A percentile compares a stretch with the other conserved stretches of the same genome.
Conservation (phyloP, 768 basidiomycete species). For the Lactarius indigo region DNA sequence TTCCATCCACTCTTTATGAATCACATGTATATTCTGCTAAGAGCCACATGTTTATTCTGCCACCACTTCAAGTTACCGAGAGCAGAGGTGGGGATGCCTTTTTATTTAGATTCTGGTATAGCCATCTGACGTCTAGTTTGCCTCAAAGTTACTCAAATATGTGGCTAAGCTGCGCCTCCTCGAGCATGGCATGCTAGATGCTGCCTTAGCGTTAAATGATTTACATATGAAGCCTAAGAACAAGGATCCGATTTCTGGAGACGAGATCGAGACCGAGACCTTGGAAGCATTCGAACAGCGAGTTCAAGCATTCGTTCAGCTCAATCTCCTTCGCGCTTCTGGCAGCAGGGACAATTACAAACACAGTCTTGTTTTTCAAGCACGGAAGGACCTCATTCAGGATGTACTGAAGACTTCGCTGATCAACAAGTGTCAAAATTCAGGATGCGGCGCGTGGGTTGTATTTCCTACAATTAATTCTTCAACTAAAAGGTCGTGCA, state of each 20-base stretch:
- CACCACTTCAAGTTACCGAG: slow-evolving; percentile 83
- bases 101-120: slow-evolving; percentile 19
- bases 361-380: slow-evolving; percentile 81
- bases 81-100: slow-evolving; percentile 51
- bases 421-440: slow-evolving; percentile 71
- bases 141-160: slow-evolving; percentile 69
- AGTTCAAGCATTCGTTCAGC: slow-evolving; percentile 61
- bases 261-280: slow-evolving; percentile 42
- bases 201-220: slow-evolving; percentile 73
- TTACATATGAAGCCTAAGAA: slow-evolving; percentile 44
- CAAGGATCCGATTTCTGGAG: slow-evolving; percentile 37
- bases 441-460: slow-evolving; percentile 78
- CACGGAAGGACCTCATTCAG: slow-evolving; percentile 74
- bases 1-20: slow-evolving; percentile 96
- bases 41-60: slow-evolving; percentile 90
- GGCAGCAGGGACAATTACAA: slow-evolving; percentile 81
- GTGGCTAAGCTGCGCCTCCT: slow-evolving; percentile 82
- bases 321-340: slow-evolving; percentile 42
- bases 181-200: slow-evolving; percentile 84
- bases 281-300: slow-evolving; percentile 58
- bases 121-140: slow-evolving; percentile 3
- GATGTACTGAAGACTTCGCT: slow-evolving; percentile 74
- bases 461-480: not conserved
- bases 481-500: slow-evolving; percentile 4
- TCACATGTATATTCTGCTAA: slow-evolving; percentile 82